phyloP scores from a whole-genome alignment of 83 land plant species.

The Thuja plicata region DNA sequence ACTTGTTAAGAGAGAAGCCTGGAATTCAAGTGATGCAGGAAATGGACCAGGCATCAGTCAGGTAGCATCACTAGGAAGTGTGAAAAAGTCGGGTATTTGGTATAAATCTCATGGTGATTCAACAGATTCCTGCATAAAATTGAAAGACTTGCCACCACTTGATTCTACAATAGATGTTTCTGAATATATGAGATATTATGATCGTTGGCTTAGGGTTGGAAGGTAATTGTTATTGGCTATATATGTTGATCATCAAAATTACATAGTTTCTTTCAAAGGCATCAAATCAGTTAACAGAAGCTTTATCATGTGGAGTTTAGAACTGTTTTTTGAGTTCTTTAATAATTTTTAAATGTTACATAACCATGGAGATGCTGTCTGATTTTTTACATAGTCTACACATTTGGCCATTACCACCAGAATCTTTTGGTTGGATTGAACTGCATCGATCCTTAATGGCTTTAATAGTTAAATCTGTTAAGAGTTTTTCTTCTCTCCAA shows the following conservation, averaged over 20 bases:
- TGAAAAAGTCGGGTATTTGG: background rate
- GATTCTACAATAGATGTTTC: conserved; percentile 11
- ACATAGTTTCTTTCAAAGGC: background rate
- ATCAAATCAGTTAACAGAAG: background rate
- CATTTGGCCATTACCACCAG: background rate
- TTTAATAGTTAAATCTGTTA: background rate
- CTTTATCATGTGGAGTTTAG: background rate
- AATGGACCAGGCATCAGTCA: background rate
- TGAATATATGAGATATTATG: conserved; percentile 30
- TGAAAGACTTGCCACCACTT: conserved; percentile 12
- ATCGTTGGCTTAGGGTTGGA: conserved; percentile 35
- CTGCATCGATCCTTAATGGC: background rate
- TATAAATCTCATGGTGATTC: background rate
- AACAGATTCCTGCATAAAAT: background rate
- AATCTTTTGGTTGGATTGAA: background rate
- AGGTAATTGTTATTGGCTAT: conserved; percentile 31
- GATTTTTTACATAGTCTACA: background rate
- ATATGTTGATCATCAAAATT: background rate
- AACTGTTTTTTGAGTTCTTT: background rate
- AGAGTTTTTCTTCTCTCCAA: background rate
- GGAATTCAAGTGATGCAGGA: background rate
- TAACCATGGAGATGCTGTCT: background rate
- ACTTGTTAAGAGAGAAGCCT: background rate
- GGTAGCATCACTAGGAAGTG: background rate
- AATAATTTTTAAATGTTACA: background rate